Conservation (phyloP, 139 green algal species). For the Micractinium sp. region DNA sequence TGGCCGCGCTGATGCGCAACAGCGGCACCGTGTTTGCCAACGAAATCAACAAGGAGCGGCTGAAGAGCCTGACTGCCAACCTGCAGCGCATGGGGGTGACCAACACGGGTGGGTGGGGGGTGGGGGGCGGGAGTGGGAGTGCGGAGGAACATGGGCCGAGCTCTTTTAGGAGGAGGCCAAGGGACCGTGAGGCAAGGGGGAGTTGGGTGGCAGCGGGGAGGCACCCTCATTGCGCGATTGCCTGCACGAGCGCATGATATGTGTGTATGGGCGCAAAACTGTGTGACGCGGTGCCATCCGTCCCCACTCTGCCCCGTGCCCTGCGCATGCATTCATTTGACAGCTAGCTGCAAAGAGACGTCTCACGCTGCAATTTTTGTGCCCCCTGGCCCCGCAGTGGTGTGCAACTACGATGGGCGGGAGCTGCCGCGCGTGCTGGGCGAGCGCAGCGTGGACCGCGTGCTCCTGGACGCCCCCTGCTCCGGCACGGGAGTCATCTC, state of each 20-base stretch:
- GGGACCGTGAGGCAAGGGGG: too few species aligned
- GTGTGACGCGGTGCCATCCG: too few species aligned
- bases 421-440: slow-evolving; percentile 88
- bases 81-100: slow-evolving; percentile 96
- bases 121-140: not conserved
- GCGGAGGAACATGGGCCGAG: too few species aligned
- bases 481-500: slow-evolving; percentile 96
- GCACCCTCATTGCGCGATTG: too few species aligned
- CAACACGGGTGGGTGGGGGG: slow-evolving; percentile 64
- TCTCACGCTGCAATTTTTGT: too few species aligned
- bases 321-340: too few species aligned
- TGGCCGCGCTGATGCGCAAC: slow-evolving; percentile 96
- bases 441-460: slow-evolving; percentile 83
- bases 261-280: too few species aligned
- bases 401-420: slow-evolving; percentile 96
- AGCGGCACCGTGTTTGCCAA: slow-evolving; percentile 96
- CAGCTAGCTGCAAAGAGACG: too few species aligned
- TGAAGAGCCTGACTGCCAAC: slow-evolving; percentile 93
- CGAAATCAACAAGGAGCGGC: slow-evolving; percentile 92
- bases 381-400: slow-evolving; percentile 45
- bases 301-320: too few species aligned
- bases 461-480: slow-evolving; percentile 98
- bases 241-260: too few species aligned
- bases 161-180: too few species aligned
- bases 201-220: too few species aligned